Percentiles rank a stretch among this genome's conserved stretches.
Conservation (phyloP, 108 stramenopile genomes). For the Stephanodiscus minutulus region DNA sequence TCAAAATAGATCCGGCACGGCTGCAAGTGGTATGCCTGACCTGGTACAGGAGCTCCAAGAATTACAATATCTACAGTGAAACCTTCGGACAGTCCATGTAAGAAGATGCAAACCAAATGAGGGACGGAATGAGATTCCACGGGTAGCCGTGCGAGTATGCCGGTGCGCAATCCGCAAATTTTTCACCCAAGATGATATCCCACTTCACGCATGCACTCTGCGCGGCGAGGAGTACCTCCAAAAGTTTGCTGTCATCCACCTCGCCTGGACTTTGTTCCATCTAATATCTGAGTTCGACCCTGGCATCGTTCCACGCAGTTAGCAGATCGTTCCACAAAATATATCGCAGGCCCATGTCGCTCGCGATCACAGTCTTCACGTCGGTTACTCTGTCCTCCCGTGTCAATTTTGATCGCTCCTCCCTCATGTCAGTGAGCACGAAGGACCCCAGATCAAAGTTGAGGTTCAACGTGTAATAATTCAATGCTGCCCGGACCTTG, state of each 20-base stretch:
- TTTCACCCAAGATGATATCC: background rate
- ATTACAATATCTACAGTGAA: too few relatives aligned
- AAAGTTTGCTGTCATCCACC: constrained; percentile 37
- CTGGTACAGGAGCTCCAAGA: too few relatives aligned
- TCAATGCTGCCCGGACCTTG: constrained; percentile 20
- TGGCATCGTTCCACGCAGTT: constrained; percentile 52
- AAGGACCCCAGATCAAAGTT: constrained; percentile 54
- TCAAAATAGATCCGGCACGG: too few relatives aligned
- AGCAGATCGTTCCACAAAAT: constrained; percentile 54
- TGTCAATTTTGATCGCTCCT: constrained; percentile 42
- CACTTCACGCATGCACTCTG: constrained; percentile 44
- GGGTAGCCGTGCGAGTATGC: too few relatives aligned
- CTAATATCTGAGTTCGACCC: constrained; percentile 54
- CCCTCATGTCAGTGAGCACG: constrained; percentile 37
- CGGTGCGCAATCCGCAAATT: too few relatives aligned
- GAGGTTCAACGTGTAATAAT: constrained; percentile 52
- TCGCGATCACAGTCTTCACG: constrained; percentile 54
- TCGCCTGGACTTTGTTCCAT: constrained; percentile 9
- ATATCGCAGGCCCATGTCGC: constrained; percentile 58
- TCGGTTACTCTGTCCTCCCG: constrained; percentile 55
- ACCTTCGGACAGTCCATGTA: too few relatives aligned
- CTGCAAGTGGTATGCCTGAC: too few relatives aligned
- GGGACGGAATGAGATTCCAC: too few relatives aligned
- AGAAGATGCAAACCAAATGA: too few relatives aligned
- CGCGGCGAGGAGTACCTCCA: constrained; percentile 38